Conservation (phyloP, 2,329 filamentous ascomycete species). For the Lizonia empirigonia region DNA sequence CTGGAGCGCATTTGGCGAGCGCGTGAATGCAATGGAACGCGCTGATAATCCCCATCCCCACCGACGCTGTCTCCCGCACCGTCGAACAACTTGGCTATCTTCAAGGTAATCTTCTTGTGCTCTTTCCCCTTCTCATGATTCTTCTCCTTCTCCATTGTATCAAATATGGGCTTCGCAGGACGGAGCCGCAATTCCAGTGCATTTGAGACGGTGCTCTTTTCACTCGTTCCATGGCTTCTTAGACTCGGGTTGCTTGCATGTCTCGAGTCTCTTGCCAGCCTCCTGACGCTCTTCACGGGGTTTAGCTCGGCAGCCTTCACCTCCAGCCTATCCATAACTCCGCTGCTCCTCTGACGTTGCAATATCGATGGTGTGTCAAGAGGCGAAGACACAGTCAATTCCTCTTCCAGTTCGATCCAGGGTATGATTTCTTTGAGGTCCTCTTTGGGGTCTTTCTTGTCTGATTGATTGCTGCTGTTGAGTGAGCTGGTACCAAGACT, state of each 20-base stretch:
- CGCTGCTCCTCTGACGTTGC: background rate
- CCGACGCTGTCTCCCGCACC: background rate
- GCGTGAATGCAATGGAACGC: too few species aligned
- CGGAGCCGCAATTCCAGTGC: background rate
- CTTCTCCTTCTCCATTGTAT: background rate
- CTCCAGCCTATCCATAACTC: background rate
- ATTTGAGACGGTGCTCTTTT: background rate
- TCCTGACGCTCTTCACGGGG: conserved; percentile 3
- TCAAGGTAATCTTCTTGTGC: background rate
- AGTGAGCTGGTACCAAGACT: background rate
- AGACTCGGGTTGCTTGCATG: background rate
- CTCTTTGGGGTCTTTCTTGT: background rate
- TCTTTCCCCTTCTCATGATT: background rate
- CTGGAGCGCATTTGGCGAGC: background rate
- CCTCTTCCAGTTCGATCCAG: conserved; percentile 6
- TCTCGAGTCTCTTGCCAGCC: background rate
- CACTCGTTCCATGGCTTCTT: background rate
- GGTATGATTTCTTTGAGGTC: conserved; percentile 9
- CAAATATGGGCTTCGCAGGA: background rate
- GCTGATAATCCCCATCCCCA: background rate
- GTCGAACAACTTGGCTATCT: conserved; percentile 1
- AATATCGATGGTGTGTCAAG: background rate
- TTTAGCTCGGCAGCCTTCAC: conserved; percentile 2
- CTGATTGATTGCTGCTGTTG: background rate
- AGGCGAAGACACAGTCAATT: background rate